These are phyloP conservation scores for Acmispon strigosus DNA, from an alignment of 306 rosid species.

Conservation along the genomic window DNA sequence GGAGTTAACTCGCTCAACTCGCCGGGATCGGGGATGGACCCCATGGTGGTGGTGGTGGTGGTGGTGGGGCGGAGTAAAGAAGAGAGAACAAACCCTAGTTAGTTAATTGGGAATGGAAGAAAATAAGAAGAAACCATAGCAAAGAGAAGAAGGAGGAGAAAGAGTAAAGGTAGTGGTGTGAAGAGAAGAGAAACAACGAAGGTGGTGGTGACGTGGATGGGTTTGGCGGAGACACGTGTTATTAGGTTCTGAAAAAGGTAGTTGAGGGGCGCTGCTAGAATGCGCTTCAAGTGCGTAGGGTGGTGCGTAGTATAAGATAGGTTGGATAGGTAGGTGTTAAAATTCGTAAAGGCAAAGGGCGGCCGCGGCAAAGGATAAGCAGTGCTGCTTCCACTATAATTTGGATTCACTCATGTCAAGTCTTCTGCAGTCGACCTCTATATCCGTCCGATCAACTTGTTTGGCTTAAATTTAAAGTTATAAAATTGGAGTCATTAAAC, in stretches of 20 bases:
- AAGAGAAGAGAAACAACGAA: background rate
- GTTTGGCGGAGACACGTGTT: constrained; percentile 40
- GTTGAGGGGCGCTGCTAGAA: constrained; percentile 30
- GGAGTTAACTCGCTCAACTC: constrained; percentile 75
- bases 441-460: too few species aligned
- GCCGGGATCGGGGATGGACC: constrained; percentile 99
- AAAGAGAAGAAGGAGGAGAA: background rate
- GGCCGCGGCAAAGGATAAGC: background rate
- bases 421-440: too few species aligned
- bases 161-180: constrained; percentile 16
- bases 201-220: constrained; percentile 42
- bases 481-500: too few species aligned
- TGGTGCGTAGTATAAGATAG: constrained; percentile 24
- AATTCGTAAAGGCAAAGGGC: background rate
- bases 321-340: background rate
- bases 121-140: background rate
- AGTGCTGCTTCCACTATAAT: background rate
- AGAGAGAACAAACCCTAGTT: constrained; percentile 15
- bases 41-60: constrained; percentile 35
- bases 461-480: too few species aligned
- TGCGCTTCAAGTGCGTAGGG: constrained; percentile 40
- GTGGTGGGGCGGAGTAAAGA: background rate
- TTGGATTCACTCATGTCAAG: too few species aligned
- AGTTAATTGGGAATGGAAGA: background rate
- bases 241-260: constrained; percentile 16